A percentile compares a stretch with the other conserved stretches of the same genome.
phyloP scores from a whole-genome alignment of 2,329 filamentous ascomycete species.

The Ophiostoma australiae region DNA sequence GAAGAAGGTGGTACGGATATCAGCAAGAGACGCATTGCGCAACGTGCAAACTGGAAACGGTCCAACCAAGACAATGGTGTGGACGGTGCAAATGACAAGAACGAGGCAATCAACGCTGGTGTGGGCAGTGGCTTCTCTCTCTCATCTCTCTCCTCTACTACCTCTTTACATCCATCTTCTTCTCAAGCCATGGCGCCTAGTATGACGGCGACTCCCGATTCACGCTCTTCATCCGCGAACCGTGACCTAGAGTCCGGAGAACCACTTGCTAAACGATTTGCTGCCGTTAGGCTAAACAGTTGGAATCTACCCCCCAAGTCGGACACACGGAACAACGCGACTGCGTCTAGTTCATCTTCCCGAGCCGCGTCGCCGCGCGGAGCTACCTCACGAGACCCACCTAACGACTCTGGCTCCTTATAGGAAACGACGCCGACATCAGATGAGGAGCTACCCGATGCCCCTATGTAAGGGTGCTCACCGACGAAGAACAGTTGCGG shows the following conservation, averaged over 20 bases:
- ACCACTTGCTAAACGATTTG: conserved; percentile 62
- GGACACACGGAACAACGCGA: not conserved
- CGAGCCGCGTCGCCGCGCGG: not conserved
- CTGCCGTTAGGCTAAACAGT: conserved; percentile 58
- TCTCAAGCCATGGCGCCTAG: not conserved
- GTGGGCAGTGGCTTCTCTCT: conserved; percentile 1
- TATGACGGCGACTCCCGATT: conserved; percentile 23
- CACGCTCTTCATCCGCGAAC: conserved; percentile 32
- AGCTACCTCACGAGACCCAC: not conserved
- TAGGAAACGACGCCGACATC: not conserved
- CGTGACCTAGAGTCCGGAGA: conserved; percentile 38
- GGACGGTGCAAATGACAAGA: not conserved
- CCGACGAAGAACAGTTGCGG: not conserved
- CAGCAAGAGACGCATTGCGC: conserved; percentile 16
- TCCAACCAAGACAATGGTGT: conserved; percentile 9
- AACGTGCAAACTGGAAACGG: conserved; percentile 11
- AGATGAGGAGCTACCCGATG: not conserved
- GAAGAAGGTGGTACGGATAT: conserved; percentile 4
- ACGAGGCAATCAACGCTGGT: not conserved
- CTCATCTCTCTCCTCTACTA: conserved; percentile 10
- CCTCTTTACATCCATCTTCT: conserved; percentile 13
- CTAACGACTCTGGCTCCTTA: not conserved
- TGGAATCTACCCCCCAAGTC: conserved; percentile 4
- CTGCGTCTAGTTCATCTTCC: not conserved
- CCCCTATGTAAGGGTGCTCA: not conserved